Evolutionary conservation across 192 early-diverging fungal species (phyloP).

Genomic region (Mortierella antarctica): DNA sequence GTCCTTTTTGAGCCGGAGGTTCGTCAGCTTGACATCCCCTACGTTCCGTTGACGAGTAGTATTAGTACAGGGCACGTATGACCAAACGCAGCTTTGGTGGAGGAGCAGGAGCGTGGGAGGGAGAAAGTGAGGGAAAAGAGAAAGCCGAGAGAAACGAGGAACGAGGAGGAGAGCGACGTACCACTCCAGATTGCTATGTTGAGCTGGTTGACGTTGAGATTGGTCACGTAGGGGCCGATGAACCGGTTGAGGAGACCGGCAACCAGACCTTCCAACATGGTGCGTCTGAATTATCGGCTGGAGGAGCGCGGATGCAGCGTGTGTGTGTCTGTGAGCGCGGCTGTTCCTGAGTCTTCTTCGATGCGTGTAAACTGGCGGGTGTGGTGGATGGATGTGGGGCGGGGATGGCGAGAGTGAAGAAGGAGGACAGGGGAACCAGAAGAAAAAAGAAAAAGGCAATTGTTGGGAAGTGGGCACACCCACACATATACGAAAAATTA

Average conservation of each 20-base stretch:
- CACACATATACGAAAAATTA: too few relatives aligned
- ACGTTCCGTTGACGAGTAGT: background rate
- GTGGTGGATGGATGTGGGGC: background rate
- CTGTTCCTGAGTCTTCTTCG: background rate
- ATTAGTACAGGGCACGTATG: background rate
- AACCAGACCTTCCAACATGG: conserved; percentile 84
- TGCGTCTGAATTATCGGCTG: conserved; percentile 19
- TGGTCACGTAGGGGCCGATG: conserved; percentile 95
- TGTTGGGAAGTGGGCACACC: too few relatives aligned
- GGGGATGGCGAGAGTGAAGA: too few relatives aligned
- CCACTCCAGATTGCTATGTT: conserved; percentile 96
- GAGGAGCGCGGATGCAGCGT: too few relatives aligned
- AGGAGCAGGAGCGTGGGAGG: background rate
- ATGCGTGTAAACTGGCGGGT: background rate
- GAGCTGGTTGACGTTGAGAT: conserved; percentile 94
- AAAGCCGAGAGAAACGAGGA: background rate
- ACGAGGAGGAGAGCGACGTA: conserved; percentile 45
- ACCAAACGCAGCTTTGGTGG: background rate
- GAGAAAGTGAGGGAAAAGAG: background rate
- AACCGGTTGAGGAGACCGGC: conserved; percentile 83
- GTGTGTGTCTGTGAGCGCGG: background rate
- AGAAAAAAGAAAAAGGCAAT: too few relatives aligned
- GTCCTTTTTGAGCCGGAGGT: conserved; percentile 88
- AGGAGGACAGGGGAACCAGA: too few relatives aligned
- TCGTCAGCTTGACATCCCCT: conserved; percentile 97